These are phyloP conservation scores for Musa troglodytarum DNA, from an alignment of 176 grass and related monocot species.

Conservation along the genomic window DNA sequence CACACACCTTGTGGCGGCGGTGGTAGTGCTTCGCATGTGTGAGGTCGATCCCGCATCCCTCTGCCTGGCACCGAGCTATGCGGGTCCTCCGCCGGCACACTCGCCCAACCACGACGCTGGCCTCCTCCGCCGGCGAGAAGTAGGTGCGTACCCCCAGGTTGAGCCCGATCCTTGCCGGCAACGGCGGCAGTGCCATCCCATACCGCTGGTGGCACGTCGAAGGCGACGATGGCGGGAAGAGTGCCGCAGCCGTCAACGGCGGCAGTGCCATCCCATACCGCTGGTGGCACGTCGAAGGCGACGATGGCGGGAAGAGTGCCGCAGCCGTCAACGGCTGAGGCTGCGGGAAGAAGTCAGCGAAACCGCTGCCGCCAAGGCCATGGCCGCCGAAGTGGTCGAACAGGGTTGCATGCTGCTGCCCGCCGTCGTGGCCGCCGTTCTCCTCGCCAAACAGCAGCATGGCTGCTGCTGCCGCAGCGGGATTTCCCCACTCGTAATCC, in stretches of 20 bases:
- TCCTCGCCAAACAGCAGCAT: constrained; percentile 11
- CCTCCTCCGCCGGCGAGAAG: constrained; percentile 8
- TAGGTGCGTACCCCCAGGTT: constrained; percentile 15
- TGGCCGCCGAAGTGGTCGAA: constrained; percentile 7
- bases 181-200: neutral
- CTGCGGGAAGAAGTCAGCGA: neutral
- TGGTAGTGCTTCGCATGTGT: constrained; percentile 22
- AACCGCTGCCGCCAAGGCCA: neutral
- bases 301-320: neutral
- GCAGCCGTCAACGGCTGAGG: neutral
- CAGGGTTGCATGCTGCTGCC: neutral
- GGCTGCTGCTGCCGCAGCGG: constrained; percentile 9
- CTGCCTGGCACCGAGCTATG: constrained; percentile 13
- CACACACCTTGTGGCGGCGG: constrained; percentile 21
- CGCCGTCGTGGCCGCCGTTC: neutral
- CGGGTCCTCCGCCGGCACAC: constrained; percentile 1
- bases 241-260: neutral
- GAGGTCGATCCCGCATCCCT: constrained; percentile 16
- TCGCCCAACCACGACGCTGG: neutral
- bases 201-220: neutral
- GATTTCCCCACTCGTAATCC: constrained; percentile 13
- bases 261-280: neutral
- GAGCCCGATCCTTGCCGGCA: constrained; percentile 3
- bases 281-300: neutral
- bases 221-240: constrained; percentile 2